phyloP scores from a whole-genome alignment of 306 rosid genomes.

The Crataegus laevigata region DNA sequence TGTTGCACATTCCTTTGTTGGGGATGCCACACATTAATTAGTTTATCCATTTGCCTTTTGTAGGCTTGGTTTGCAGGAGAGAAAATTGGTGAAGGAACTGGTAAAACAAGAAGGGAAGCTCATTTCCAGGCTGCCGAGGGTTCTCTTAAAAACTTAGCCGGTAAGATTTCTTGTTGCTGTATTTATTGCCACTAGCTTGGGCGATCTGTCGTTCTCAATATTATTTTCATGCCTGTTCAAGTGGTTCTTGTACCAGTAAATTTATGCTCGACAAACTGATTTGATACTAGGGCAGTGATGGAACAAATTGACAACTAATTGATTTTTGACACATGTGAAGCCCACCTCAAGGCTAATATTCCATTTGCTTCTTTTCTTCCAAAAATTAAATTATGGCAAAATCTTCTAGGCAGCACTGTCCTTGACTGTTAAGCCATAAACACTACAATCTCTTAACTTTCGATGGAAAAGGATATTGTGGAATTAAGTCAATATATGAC shows the following conservation, averaged over 20 bases:
- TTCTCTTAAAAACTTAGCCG: slow-evolving; percentile 80
- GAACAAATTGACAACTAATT: neutral
- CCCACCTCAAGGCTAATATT: neutral
- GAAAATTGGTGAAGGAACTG: slow-evolving; percentile 80
- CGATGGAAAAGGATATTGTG: neutral
- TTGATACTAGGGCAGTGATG: neutral
- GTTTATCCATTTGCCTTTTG: slow-evolving; percentile 19
- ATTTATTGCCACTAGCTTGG: slow-evolving; percentile 8
- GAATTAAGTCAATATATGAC: neutral
- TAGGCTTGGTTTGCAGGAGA: slow-evolving; percentile 90
- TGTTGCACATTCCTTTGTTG: slow-evolving; percentile 5
- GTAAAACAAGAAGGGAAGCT: slow-evolving; percentile 87
- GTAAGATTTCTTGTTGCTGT: slow-evolving; percentile 31
- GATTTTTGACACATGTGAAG: neutral
- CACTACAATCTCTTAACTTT: neutral
- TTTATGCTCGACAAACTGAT: neutral
- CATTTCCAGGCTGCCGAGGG: slow-evolving; percentile 76
- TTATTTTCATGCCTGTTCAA: neutral
- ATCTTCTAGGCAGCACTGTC: neutral
- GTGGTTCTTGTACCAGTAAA: neutral
- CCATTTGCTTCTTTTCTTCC: neutral
- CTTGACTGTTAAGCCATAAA: neutral
- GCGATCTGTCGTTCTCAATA: neutral
- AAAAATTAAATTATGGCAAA: neutral
- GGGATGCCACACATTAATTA: slow-evolving; percentile 15